Evolutionary conservation across 1,284 basidiomycete genomes (phyloP), one percentile per base, ranked within the genome.

Genomic region (Marasmius tenuissimus): DNA sequence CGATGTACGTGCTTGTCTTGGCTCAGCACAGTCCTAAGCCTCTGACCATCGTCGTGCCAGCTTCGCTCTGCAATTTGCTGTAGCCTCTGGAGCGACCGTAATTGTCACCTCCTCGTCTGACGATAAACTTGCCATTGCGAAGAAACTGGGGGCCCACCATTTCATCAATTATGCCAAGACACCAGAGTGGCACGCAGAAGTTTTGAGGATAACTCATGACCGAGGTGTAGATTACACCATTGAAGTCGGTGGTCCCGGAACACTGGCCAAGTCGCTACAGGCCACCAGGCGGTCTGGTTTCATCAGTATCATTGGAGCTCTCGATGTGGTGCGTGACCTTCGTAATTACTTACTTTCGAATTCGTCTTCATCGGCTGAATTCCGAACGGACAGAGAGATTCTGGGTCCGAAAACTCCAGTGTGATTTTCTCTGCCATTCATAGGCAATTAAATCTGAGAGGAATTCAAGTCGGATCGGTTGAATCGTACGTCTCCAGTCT

Each of bases 61-160:
- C 33, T 80, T 82, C 67, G 81, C 72, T 27, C 67, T 81, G 1
- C 86, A 87, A 69, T 74, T 89, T 49, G 86, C 85, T 0, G 73
- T 81, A 18, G 84, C 82, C 0, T 77, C 81, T 0, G 86, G 87
- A 12, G 85, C 85, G 2, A 80, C 71, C 4, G 84, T 85, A 18
- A 86, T 90, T 61, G 76, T 78, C 27, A 87, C 85, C 0, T 87
- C 84, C 0, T 87, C 85, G 0, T 85, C 84, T 0, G 84, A 87
- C 64, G 79, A 83, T 39, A 89, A 89, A 70, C 75, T 86, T 7
- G 75, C 81, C 63, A 57, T 78, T 14, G 81, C 76, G 0, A 74
- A 73, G 59, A 74, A 77, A 60, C 74, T 85, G 12, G 84, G 84
- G 3, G 84, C 79, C 0, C 77, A 79, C 8, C 75, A 84, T 63